Base-by-base conservation (phyloP, 257 asterid genomes). In the Rehmannia glutinosa region DNA sequence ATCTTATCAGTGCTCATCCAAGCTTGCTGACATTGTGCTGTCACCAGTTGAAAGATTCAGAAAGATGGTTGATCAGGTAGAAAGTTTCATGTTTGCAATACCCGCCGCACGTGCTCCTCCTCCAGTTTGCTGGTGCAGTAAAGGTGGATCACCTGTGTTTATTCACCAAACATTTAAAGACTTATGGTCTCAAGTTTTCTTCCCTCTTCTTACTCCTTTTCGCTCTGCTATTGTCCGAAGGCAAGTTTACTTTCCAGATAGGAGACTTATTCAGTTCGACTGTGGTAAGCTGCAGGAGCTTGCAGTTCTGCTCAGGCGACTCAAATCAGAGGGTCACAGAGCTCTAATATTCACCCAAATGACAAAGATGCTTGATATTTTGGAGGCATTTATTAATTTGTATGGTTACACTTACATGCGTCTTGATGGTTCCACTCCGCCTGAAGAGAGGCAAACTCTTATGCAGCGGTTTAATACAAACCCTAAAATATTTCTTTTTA, bases 401-500 rank as follows among this genome's bases (percentile, higher is more conserved):
- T 94, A 94, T 69, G 99, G 99, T 58, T 94, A 91, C 78, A 94
- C 98, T 56, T 94, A 91, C 83, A 88, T 91, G 99, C 96, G 99
- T 45, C 81, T 94, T 27, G 97, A 94, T 80, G 99, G 99, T 66
- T 94, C 99, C 50, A 94, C 99, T 65, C 99, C 24, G 51, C 97
- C 99, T 59, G 99, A 94, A 69, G 89, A 91, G 86, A 85, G 99
- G 84, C 99, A 94, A 77, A 91, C 96, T 47, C 86, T 91, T 60
- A 94, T 94, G 99, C 99, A 94, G 78, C 88, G 97, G 41, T 94
- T 94, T 72, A 94, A 94, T 68, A 88, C 99, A 23, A 94, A 94
- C 66, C 93, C 93, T 11, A 94, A 94, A 72, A 80, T 85, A 57
- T 94, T 94, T 75, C 95, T 91, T 54, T 94, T 94, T 72, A 94